phyloP scores from a whole-genome alignment of 805 yeast genomes.

The Spencermartinsiella europaea region DNA sequence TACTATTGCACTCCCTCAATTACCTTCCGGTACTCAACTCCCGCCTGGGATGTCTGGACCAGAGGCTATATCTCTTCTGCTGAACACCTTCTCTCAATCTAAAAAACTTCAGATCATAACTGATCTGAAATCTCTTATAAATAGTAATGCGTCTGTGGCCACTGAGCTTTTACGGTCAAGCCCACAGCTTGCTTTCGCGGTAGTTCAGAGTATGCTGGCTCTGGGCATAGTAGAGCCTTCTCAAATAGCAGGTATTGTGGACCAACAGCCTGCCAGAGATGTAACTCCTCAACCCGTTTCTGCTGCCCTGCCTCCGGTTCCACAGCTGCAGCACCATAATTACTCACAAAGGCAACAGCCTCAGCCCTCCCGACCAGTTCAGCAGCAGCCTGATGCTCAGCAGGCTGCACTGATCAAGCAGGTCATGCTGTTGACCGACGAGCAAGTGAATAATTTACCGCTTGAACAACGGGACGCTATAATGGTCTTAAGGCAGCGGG shows the following conservation, averaged over 20 bases:
- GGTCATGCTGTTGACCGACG: conserved; percentile 48
- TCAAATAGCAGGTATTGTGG: conserved; percentile 23
- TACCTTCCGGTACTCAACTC: conserved; percentile 51
- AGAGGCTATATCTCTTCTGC: conserved; percentile 42
- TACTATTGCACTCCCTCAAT: conserved; percentile 8
- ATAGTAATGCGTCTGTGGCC: conserved; percentile 53
- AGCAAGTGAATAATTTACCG: conserved; percentile 46
- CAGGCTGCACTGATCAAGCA: conserved; percentile 47
- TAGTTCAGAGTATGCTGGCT: conserved; percentile 64
- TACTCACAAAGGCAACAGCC: conserved; percentile 13
- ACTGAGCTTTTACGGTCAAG: conserved; percentile 54
- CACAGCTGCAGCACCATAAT: conserved; percentile 1
- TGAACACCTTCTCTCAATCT: conserved; percentile 38
- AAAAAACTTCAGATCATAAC: conserved; percentile 45
- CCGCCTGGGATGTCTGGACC: conserved; percentile 33
- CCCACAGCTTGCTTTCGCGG: conserved; percentile 80
- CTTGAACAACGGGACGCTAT: conserved; percentile 45
- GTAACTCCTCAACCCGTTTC: neutral
- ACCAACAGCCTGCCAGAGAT: conserved; percentile 12
- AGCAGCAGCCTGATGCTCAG: conserved; percentile 31
- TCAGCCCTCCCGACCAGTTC: too few species aligned
- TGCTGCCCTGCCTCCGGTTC: neutral
- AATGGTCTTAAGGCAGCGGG: conserved; percentile 21
- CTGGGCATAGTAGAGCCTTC: conserved; percentile 33
- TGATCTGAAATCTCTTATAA: conserved; percentile 58